Base-by-base conservation (phyloP, 768 basidiomycete genomes). In the Panus rudis region DNA sequence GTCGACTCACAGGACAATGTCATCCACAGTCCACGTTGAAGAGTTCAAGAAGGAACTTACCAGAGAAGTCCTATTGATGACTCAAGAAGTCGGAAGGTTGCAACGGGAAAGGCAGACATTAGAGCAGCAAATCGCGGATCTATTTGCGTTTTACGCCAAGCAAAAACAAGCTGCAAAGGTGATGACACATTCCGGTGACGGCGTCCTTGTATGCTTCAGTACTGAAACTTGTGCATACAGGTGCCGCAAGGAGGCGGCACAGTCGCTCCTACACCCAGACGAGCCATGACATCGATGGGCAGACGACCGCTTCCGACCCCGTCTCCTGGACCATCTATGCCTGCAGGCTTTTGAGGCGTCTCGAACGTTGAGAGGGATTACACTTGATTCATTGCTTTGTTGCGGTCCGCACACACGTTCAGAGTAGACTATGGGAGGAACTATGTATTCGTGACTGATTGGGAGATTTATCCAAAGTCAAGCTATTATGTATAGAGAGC, bases 21-120 rank as follows among this genome's bases (percentile, higher is more conserved):
- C 16, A 30, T 26, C 23, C 44, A 4, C 52, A 90, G 89, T 76
- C 19, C 90, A 92, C 51, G 81, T 93, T 37, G 86, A 91, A 51
- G 81, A 91, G 55, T 86, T 92, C 67, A 92, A 89, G 66, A 77
- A 83, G 48, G 79, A 87, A 47, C 66, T 93, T 10, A 73, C 78
- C 38, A 70, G 77, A 31, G 88, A 92, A 55, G 87, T 91, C 11
- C 62, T 81, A 45, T 67, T 68, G 19, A 83, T 85, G 72, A 81
- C 83, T 5, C 71, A 81, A 45, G 87, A 92, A 52, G 79, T 90
- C 26, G 74, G 73, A 32, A 73, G 76, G 26, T 62, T 85, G 16
- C 78, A 84, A 50, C 69, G 71, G 31, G 82, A 85, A 58, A 72
- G 78, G 50, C 80, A 81, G 51, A 62, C 58, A 19, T 65, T 85